These are phyloP conservation scores for Zygosaccharomyces bailii DNA, from an alignment of 805 yeast genomes.

Conservation along the genomic window DNA sequence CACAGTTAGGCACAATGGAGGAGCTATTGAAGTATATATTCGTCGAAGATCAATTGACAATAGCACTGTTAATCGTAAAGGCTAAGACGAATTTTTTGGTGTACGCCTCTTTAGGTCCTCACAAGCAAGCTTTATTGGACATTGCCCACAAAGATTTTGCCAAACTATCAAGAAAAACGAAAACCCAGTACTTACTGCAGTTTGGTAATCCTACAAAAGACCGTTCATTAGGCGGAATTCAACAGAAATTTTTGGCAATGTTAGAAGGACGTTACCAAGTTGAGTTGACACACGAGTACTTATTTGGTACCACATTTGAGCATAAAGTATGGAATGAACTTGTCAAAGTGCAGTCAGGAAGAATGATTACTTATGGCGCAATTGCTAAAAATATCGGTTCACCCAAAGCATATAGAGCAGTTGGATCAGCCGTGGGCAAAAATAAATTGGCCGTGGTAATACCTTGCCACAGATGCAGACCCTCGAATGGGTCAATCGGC, in stretches of 20 bases:
- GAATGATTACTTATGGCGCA: slow-evolving; percentile 34
- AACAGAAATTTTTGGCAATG: background rate
- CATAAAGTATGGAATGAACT: slow-evolving; percentile 40
- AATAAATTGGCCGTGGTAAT: slow-evolving; percentile 40
- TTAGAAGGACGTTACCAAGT: slow-evolving; percentile 7
- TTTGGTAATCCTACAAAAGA: background rate
- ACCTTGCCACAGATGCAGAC: slow-evolving; percentile 45
- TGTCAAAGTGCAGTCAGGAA: slow-evolving; percentile 31
- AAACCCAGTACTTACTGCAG: slow-evolving; percentile 9
- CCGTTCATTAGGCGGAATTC: slow-evolving; percentile 2
- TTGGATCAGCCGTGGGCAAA: slow-evolving; percentile 42
- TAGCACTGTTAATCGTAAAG: slow-evolving; percentile 18
- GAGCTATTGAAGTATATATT: slow-evolving; percentile 16
- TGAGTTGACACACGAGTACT: slow-evolving; percentile 23
- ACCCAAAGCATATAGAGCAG: slow-evolving; percentile 37
- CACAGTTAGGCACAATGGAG: too few relatives aligned
- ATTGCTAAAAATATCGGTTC: slow-evolving; percentile 35
- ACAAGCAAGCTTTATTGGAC: slow-evolving; percentile 13
- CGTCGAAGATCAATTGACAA: slow-evolving; percentile 13
- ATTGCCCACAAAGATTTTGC: slow-evolving; percentile 15
- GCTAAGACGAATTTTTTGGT: slow-evolving; percentile 16
- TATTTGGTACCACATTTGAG: slow-evolving; percentile 43
- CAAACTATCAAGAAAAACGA: slow-evolving; percentile 20
- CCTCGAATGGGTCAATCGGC: slow-evolving; percentile 33
- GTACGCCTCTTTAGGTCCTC: slow-evolving; percentile 20